Evolutionary conservation across 169 alveolate genomes (phyloP).

Genomic region (Plasmodium vivax): DNA sequence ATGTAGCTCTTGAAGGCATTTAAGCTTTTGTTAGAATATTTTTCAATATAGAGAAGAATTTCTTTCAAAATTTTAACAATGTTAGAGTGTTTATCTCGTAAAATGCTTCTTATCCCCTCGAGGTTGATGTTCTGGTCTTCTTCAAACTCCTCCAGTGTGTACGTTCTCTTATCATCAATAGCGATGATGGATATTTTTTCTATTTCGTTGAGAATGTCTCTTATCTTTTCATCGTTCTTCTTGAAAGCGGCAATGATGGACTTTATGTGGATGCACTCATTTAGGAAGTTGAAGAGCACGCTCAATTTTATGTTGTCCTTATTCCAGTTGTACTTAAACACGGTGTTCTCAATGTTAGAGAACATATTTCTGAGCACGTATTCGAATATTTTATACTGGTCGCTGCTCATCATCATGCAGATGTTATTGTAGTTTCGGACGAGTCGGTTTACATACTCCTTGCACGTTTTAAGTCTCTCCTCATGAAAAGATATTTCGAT

Average conservation of each 20-base stretch:
- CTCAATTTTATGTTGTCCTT: conserved; percentile 63
- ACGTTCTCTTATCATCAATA: conserved; percentile 70
- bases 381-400: conserved; percentile 71
- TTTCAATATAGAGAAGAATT: conserved; percentile 55
- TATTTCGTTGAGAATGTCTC: conserved; percentile 49
- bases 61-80: conserved; percentile 58
- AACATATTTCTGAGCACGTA: conserved; percentile 47
- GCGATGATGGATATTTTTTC: conserved; percentile 49
- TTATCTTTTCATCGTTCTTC: conserved; percentile 42
- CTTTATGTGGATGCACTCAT: conserved; percentile 52
- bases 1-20: conserved; percentile 62
- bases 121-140: conserved; percentile 71
- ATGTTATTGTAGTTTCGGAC: conserved; percentile 62
- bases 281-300: conserved; percentile 31
- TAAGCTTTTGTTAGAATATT: conserved; percentile 51
- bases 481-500: conserved; percentile 70
- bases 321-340: conserved; percentile 73
- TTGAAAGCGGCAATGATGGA: conserved; percentile 21
- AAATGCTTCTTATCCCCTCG: conserved; percentile 42
- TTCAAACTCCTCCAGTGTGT: conserved; percentile 60
- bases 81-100: conserved; percentile 49
- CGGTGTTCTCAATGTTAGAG: conserved; percentile 48
- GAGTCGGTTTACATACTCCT: conserved; percentile 72
- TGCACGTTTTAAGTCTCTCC: conserved; percentile 60
- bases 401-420: conserved; percentile 54